Base-by-base conservation (phyloP, 306 rosid species). In the Quercus cerris region DNA sequence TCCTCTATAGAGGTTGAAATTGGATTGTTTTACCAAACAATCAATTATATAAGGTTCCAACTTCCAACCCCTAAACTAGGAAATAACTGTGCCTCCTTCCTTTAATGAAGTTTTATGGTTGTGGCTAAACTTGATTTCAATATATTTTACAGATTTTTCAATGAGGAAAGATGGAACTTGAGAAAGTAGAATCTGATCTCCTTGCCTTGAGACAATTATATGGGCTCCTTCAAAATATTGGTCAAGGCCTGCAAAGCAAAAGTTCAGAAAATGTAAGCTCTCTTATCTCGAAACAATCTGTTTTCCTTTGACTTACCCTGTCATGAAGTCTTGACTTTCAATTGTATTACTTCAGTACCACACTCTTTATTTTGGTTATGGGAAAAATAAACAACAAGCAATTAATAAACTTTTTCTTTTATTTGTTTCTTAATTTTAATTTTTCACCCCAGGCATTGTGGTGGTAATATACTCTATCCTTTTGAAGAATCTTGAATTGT, bases 181-280 rank as follows among this genome's bases (percentile, higher is more conserved):
- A 85, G 27, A 85, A 87, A 75, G 85, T 85, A 31, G 71, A 79
- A 12, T 31, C 62, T 44, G 83, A 89, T 84, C 86, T 89, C 12
- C 75, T 81, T 62, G 87, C 89, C 56, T 73, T 87, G 66, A 89
- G 86, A 80, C 83, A 85, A 27, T 77, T 89, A 5, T 89, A 89
- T 56, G 78, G 84, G 31, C 89, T 89, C 71, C 87, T 85, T 63
- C 73, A 89, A 19, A 84, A 79, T 52, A 33, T 75, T 31, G 77
- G 75, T 15, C n/a, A 62, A 30, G 55, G 64, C 68, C 64, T 79
- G 75, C 80, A 56, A 23, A 68, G 69, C 74, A 11, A 71, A 3
- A 69, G 66, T 46, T 80, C 86, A 25, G 71, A 87, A 23, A 74
- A 81, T 73, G 91, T 84, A 11, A 69, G 84, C 71, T 9, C 23